A percentile compares a stretch with the other conserved stretches of the same genome.
These are phyloP conservation scores for Arthroderma sp. DNA, from an alignment of 2,329 filamentous ascomycete species.

Conservation along the genomic window DNA sequence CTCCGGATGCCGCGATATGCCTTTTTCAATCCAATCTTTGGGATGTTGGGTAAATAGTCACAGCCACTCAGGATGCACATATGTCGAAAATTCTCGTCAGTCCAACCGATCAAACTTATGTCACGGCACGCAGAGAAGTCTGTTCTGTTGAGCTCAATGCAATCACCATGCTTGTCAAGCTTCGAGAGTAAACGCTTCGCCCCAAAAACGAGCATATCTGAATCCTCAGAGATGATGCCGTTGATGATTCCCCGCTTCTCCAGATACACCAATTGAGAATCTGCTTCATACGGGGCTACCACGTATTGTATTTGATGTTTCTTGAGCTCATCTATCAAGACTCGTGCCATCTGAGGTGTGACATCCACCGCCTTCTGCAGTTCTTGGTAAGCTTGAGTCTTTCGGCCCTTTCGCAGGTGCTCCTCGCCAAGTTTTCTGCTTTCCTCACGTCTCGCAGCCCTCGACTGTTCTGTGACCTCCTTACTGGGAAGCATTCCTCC, in stretches of 20 bases:
- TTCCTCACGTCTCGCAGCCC: conserved; percentile 62
- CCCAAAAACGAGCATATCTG: conserved; percentile 88
- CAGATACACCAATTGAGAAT: conserved; percentile 90
- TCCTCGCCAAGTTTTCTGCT: conserved; percentile 64
- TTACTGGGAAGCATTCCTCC: conserved; percentile 93
- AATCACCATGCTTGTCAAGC: conserved; percentile 84
- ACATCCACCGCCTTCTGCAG: conserved; percentile 93
- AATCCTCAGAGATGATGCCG: conserved; percentile 91
- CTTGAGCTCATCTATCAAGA: conserved; percentile 85
- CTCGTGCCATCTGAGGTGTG: conserved; percentile 86
- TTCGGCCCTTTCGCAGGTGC: conserved; percentile 67
- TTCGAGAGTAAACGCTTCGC: conserved; percentile 85
- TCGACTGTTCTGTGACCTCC: conserved; percentile 66
- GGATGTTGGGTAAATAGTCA: conserved; percentile 81
- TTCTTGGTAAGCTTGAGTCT: conserved; percentile 66
- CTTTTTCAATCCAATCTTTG: conserved; percentile 80
- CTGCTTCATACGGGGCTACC: conserved; percentile 93
- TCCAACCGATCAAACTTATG: conserved; percentile 81
- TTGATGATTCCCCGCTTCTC: conserved; percentile 72
- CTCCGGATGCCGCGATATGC: conserved; percentile 83
- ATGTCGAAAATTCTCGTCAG: conserved; percentile 74
- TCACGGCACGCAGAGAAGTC: conserved; percentile 85
- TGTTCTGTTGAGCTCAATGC: conserved; percentile 76
- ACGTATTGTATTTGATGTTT: conserved; percentile 67
- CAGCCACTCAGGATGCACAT: conserved; percentile 97